Conservation (phyloP, 345 rosid genomes). For the Eucalyptus marginata region DNA sequence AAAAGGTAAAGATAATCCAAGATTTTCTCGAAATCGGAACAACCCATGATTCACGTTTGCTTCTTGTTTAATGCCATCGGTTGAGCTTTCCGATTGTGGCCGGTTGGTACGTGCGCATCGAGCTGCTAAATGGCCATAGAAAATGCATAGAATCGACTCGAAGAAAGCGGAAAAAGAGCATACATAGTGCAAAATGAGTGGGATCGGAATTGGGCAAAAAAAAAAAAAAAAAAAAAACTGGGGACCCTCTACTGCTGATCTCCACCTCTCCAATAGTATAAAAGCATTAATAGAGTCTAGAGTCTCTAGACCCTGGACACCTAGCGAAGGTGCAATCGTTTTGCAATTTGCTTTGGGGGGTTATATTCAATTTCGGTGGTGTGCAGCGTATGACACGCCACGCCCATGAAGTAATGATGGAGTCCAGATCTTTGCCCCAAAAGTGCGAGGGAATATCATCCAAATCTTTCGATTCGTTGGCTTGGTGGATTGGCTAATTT, state of each 20-base stretch:
- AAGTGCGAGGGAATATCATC: background rate
- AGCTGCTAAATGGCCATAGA: background rate
- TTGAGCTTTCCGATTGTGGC: background rate
- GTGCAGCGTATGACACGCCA: background rate
- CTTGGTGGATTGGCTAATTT: background rate
- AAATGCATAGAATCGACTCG: background rate
- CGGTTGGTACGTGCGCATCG: background rate
- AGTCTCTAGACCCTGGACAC: background rate
- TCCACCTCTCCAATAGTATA: background rate
- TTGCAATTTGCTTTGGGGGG: background rate
- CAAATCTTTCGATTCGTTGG: background rate
- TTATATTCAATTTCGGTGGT: background rate
- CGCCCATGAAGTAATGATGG: background rate
- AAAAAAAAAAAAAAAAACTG: background rate
- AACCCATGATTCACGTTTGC: background rate
- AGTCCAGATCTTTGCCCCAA: background rate
- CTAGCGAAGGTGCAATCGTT: background rate
- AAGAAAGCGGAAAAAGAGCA: background rate
- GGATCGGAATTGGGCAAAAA: background rate
- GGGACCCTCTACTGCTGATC: background rate
- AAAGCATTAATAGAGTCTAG: background rate
- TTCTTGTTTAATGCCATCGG: background rate
- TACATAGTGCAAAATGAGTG: background rate
- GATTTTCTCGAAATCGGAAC: background rate
- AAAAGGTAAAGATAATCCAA: background rate